Evolutionary conservation across 2,329 filamentous ascomycete species (phyloP).

Genomic region (Rutstroemia sp.): DNA sequence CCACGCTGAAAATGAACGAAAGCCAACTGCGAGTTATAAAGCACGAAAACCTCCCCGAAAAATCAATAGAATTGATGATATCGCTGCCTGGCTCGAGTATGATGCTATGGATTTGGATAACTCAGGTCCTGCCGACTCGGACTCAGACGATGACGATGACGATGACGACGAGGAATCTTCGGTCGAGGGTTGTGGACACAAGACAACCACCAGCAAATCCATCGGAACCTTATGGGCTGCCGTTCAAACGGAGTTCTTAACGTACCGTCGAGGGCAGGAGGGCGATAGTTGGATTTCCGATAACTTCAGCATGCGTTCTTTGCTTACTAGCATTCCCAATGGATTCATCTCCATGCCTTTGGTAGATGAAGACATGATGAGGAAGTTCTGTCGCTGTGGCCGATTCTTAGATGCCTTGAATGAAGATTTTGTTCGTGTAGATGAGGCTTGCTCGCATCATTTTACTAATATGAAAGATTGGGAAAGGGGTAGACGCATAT

Average conservation of each 20-base stretch:
- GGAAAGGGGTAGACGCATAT: not conserved
- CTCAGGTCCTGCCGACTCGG: not conserved
- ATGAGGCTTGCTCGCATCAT: not conserved
- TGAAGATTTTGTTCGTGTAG: not conserved
- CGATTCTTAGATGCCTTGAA: not conserved
- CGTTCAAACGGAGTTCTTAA: conserved; percentile 32
- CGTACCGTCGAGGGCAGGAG: conserved; percentile 30
- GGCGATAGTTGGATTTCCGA: conserved; percentile 20
- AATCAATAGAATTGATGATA: not conserved
- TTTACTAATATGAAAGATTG: not conserved
- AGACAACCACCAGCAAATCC: conserved; percentile 3
- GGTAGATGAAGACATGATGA: not conserved
- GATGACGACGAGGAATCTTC: not conserved
- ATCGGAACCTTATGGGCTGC: conserved; percentile 30
- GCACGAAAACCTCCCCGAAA: not conserved
- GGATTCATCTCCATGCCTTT: not conserved
- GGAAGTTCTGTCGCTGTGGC: not conserved
- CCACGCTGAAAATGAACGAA: conserved; percentile 8
- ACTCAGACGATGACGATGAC: not conserved
- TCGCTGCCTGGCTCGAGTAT: not conserved
- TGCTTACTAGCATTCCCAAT: not conserved
- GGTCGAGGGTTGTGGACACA: not conserved
- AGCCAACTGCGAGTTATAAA: not conserved
- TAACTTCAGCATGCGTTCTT: conserved; percentile 13
- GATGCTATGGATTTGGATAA: not conserved